Percentiles rank a stretch among this genome's conserved stretches.
These are phyloP conservation scores for Leccinum broughii DNA, from an alignment of 768 basidiomycete genomes.

Conservation along the genomic window DNA sequence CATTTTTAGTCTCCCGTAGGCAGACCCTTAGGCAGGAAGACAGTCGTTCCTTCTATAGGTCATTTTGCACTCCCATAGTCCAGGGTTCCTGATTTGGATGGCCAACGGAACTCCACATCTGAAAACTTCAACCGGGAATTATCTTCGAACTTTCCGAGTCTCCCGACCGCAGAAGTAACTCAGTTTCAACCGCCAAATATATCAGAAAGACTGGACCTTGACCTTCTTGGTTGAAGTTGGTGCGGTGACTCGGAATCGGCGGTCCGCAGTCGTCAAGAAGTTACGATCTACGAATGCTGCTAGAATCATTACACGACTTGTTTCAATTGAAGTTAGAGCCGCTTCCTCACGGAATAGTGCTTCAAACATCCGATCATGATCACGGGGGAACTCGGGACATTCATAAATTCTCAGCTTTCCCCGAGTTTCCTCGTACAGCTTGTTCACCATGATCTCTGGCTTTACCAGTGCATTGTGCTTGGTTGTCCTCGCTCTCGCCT, in stretches of 20 bases:
- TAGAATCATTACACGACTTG: too few species aligned
- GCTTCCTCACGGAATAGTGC: background rate
- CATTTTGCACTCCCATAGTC: too few species aligned
- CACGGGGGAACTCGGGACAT: slow-evolving; percentile 1
- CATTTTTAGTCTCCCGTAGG: too few species aligned
- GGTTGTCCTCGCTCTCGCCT: slow-evolving; percentile 11
- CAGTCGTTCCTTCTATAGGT: too few species aligned
- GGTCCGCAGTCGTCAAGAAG: background rate
- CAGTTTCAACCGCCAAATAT: background rate
- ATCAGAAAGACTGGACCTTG: background rate
- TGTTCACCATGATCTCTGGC: slow-evolving; percentile 11
- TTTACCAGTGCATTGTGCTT: slow-evolving; percentile 1
- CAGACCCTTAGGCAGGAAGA: too few species aligned
- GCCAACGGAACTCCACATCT: background rate
- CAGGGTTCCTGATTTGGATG: too few species aligned
- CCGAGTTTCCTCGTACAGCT: background rate
- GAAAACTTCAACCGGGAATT: background rate
- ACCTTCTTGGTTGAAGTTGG: too few species aligned
- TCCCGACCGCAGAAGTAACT: background rate
- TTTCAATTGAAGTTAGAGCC: too few species aligned
- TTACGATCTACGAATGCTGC: background rate
- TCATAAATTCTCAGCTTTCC: slow-evolving; percentile 2
- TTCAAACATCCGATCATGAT: slow-evolving; percentile 7
- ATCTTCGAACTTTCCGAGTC: background rate
- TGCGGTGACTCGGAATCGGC: background rate